Evolutionary conservation across 169 alveolate species (phyloP).

Genomic region (Plasmodium billcollinsi): DNA sequence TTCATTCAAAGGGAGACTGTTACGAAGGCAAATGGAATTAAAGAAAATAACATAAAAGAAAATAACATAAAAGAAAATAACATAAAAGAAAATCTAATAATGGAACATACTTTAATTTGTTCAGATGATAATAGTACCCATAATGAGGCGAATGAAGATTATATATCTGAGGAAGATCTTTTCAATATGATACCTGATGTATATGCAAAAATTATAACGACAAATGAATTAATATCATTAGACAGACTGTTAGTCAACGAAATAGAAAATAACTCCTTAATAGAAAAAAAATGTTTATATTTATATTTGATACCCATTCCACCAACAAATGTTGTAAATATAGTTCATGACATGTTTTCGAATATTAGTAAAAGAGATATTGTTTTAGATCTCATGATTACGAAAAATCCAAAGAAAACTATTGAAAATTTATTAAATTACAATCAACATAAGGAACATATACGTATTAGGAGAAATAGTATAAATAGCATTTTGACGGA

Average conservation of each 20-base stretch:
- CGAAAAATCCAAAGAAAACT: constrained; percentile 63
- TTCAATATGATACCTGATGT: constrained; percentile 24
- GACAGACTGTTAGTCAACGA: constrained; percentile 57
- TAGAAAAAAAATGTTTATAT: constrained; percentile 60
- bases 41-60: too few relatives aligned
- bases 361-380: constrained; percentile 54
- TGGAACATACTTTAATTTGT: neutral
- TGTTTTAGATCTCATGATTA: constrained; percentile 71
- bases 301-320: constrained; percentile 76
- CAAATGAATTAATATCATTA: constrained; percentile 67
- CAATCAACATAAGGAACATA: constrained; percentile 6
- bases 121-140: neutral
- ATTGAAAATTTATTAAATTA: constrained; percentile 44
- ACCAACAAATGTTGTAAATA: constrained; percentile 62
- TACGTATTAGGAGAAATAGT: neutral
- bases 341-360: constrained; percentile 67
- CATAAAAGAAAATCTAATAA: neutral
- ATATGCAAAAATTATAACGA: constrained; percentile 59
- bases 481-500: too few relatives aligned
- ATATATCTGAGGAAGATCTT: neutral
- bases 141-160: neutral
- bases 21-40: neutral
- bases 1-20: neutral
- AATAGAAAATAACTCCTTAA: constrained; percentile 62
- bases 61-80: neutral